Conservation (phyloP, 2,329 filamentous ascomycete genomes). For the Laburnicola sp. region DNA sequence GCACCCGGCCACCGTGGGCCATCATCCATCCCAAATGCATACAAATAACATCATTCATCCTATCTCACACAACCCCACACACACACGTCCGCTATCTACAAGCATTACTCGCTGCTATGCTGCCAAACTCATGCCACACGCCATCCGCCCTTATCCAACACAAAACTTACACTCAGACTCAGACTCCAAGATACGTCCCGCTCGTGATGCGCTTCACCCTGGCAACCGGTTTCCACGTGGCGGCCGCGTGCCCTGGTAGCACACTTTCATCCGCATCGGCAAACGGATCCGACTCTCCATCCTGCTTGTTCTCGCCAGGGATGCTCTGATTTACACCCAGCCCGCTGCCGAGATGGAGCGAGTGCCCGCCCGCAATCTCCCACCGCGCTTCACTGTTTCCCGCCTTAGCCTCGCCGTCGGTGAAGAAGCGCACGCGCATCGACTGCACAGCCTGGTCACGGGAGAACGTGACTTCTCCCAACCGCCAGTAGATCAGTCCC, state of each 20-base stretch:
- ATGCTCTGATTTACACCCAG: constrained; percentile 58
- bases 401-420: constrained; percentile 69
- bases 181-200: constrained; percentile 44
- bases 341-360: constrained; percentile 58
- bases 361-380: constrained; percentile 63
- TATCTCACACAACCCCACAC: constrained; percentile 1
- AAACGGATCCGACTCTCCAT: constrained; percentile 66
- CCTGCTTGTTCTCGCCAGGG: constrained; percentile 46
- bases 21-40: background rate
- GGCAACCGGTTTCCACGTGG: constrained; percentile 38
- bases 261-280: constrained; percentile 60
- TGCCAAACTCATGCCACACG: background rate
- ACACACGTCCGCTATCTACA: background rate
- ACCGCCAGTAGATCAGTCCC: constrained; percentile 76
- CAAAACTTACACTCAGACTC: constrained; percentile 28
- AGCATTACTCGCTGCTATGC: background rate
- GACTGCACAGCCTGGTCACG: constrained; percentile 65
- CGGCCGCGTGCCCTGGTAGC: constrained; percentile 26
- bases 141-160: background rate
- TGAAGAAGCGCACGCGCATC: constrained; percentile 80
- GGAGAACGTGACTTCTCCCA: constrained; percentile 71
- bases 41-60: background rate
- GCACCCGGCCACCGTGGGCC: background rate
- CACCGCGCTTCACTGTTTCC: constrained; percentile 82
- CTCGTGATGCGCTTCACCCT: constrained; percentile 44